A percentile compares a stretch with the other conserved stretches of the same genome.
Conservation (phyloP, 768 basidiomycete species). For the Russula griseocarnosa region DNA sequence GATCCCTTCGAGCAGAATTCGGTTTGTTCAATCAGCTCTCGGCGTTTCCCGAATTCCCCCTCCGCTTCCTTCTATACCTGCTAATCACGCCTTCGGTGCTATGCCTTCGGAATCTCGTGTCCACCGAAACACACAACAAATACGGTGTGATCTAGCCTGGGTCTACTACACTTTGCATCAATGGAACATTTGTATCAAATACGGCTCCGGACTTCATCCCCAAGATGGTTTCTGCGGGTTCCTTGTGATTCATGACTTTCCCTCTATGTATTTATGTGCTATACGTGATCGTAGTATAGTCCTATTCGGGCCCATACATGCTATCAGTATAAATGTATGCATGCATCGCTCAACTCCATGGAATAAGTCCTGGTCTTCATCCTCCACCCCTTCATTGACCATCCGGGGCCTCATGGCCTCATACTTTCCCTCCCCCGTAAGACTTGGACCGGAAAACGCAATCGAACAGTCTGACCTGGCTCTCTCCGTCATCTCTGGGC, state of each 20-base stretch:
- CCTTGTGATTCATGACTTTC: constrained; percentile 8
- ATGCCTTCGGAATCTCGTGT: not conserved
- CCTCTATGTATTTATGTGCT: not conserved
- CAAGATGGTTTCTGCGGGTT: not conserved
- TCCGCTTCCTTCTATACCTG: not conserved
- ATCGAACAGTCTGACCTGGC: constrained; percentile 19
- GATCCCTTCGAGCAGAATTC: no score
- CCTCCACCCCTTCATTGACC: not conserved
- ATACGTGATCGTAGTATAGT: not conserved
- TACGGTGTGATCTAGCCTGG: not conserved
- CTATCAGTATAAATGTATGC: constrained; percentile 5
- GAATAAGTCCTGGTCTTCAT: not conserved
- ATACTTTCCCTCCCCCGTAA: not conserved
- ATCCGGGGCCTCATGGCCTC: not conserved
- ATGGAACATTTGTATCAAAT: not conserved
- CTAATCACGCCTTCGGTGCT: not conserved
- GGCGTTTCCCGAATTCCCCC: not conserved
- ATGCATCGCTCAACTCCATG: not conserved
- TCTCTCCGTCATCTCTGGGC: constrained; percentile 9
- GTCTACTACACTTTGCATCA: not conserved
- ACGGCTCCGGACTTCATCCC: not conserved
- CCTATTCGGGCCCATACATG: constrained; percentile 9
- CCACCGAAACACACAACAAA: not conserved
- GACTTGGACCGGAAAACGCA: constrained; percentile 6
- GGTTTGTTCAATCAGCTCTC: not conserved